Evolutionary conservation across 2,329 filamentous ascomycete genomes (phyloP), one percentile per base, ranked within the genome.

Genomic region (Malbranchea cinnamomea): DNA sequence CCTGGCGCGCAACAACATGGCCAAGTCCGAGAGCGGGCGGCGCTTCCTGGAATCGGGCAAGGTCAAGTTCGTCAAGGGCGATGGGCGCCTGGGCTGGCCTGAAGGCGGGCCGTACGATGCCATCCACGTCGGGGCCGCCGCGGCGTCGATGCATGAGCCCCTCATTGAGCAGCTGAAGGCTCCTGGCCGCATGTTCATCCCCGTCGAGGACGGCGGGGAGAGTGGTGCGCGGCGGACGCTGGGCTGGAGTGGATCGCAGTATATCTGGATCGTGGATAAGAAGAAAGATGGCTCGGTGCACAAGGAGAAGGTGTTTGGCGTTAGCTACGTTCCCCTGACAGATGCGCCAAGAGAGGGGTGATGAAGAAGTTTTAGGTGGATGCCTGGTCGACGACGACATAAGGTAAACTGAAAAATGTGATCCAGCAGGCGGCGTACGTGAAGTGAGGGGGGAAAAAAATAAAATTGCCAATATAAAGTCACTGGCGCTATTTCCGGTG

Each of bases 41-140:
- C 47, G 50, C 7, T 54, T 91, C 32, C 53, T 94, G 9, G 64
- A 66, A 2, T 59, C 53, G 0, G 79, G 76, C 0, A 67, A 64
- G 4, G 79, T 85, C 23, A 61, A 63, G 34, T 91, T 91, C 47
- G 64, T 85, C 2, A 64, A 72, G 0, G 84, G 74, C 0, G 85
- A 94, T 56, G 79, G 78, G 2, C 56, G 79, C 4, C 64, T 68
- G 37, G 78, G 78, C 1, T 77, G 68, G 66, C 46, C 63, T 2
- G 67, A 65, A 56, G 33, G 57, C 45, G 44, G 69, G 58, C 37
- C 73, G 0, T 98, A 87, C 65, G 83, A 95, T 63, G 85, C 80
- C 2, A 95, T 98, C 36, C 89, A 95, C 50, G 89, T 95, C 2
- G 89, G 89, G 0, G 89, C 89, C 1, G 80, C 83, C 5, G 87